Conservation (phyloP, 2,329 filamentous ascomycete genomes). For the Cytospora piceae region DNA sequence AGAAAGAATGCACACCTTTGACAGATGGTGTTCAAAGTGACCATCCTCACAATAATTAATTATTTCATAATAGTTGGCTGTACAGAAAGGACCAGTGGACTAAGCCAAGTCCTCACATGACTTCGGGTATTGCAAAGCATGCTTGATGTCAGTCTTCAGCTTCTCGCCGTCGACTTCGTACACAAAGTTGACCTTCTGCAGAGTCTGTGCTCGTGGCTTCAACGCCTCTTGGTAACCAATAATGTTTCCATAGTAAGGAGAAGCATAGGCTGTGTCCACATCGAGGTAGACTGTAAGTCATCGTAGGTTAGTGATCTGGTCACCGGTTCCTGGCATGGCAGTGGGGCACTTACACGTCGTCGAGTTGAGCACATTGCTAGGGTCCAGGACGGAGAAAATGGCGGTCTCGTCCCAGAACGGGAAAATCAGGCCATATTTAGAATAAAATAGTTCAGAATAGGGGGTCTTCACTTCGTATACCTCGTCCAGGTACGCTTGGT, state of each 20-base stretch:
- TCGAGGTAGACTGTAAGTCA: constrained; percentile 32
- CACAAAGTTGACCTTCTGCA: constrained; percentile 33
- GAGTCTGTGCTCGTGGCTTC: constrained; percentile 28
- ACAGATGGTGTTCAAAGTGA: neutral
- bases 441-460: constrained; percentile 31
- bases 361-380: constrained; percentile 32
- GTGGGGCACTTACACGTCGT: constrained; percentile 31
- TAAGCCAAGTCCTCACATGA: constrained; percentile 42
- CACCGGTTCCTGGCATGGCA: neutral
- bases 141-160: constrained; percentile 44
- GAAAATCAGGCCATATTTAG: constrained; percentile 27
- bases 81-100: neutral
- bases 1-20: no score
- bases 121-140: constrained; percentile 44
- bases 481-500: constrained; percentile 38
- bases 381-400: constrained; percentile 32
- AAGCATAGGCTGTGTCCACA: constrained; percentile 33
- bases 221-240: constrained; percentile 32
- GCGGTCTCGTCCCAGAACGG: constrained; percentile 36
- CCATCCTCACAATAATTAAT: neutral
- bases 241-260: constrained; percentile 35
- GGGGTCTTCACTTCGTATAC: constrained; percentile 31
- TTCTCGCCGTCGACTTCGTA: constrained; percentile 33
- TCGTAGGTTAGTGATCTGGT: neutral
- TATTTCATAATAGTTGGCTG: neutral